Conservation (phyloP, 2,329 filamentous ascomycete genomes). For the Colletotrichum eleusines region DNA sequence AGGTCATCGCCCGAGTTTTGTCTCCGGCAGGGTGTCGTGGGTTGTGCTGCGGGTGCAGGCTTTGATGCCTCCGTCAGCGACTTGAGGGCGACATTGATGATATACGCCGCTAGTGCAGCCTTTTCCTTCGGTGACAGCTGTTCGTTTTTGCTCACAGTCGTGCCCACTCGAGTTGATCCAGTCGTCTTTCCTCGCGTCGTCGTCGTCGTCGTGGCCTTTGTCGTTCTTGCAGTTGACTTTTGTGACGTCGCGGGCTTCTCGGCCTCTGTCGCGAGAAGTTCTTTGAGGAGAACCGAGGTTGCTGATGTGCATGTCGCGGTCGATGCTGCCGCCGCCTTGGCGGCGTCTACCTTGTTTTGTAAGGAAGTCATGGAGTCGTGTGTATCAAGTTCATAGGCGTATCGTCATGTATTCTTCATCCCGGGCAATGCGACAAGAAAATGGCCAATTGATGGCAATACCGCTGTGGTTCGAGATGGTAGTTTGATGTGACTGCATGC, state of each 20-base stretch:
- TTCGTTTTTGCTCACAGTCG: constrained; percentile 51
- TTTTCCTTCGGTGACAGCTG: constrained; percentile 69
- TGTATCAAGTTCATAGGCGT: constrained; percentile 48
- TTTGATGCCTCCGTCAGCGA: constrained; percentile 76
- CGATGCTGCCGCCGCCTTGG: constrained; percentile 67
- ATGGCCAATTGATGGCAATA: constrained; percentile 22
- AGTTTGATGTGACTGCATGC: constrained; percentile 32
- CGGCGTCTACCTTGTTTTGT: constrained; percentile 59
- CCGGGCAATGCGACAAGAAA: constrained; percentile 1
- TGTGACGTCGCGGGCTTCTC: constrained; percentile 35
- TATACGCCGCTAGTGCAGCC: constrained; percentile 76
- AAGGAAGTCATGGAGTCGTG: constrained; percentile 56
- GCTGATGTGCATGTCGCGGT: constrained; percentile 65
- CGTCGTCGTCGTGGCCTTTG: constrained; percentile 45
- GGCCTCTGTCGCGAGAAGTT: constrained; percentile 56
- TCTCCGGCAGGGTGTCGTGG: constrained; percentile 51
- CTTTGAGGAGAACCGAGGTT: constrained; percentile 61
- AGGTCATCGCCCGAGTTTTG: constrained; percentile 53
- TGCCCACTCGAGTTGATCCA: constrained; percentile 48
- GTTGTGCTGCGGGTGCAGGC: constrained; percentile 50
- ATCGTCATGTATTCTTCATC: constrained; percentile 45
- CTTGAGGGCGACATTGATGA: constrained; percentile 79
- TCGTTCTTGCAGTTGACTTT: constrained; percentile 44
- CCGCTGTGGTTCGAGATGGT: constrained; percentile 37
- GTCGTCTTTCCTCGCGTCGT: constrained; percentile 46